phyloP scores from a whole-genome alignment of 768 basidiomycete species.

The Agrocybe praecox region DNA sequence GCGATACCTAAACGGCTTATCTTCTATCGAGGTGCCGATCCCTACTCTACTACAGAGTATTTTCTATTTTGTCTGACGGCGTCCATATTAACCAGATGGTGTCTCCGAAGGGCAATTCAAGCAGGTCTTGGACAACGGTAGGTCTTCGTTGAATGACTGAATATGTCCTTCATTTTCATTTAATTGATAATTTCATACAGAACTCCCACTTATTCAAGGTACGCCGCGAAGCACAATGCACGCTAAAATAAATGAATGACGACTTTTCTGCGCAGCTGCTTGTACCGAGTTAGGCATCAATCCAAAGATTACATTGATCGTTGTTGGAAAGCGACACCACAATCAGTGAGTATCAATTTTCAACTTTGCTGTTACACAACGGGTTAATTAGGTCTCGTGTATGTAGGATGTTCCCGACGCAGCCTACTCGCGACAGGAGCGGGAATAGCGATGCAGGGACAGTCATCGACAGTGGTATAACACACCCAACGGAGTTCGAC shows the following conservation, averaged over 20 bases:
- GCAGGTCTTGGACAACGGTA: constrained; percentile 59
- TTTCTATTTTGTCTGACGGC: background rate
- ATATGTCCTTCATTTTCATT: background rate
- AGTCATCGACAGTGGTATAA: constrained; percentile 71
- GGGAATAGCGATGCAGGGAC: constrained; percentile 81
- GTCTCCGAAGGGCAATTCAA: constrained; percentile 57
- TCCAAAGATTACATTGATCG: constrained; percentile 72
- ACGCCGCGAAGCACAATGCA: constrained; percentile 22
- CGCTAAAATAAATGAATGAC: no score
- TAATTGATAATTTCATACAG: constrained; percentile 29
- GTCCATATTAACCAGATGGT: constrained; percentile 39
- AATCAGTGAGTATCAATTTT: constrained; percentile 14
- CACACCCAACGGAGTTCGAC: constrained; percentile 74
- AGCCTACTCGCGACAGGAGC: constrained; percentile 51
- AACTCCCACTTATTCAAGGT: constrained; percentile 56
- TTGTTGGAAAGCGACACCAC: constrained; percentile 82
- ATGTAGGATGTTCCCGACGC: constrained; percentile 12
- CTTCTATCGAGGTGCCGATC: constrained; percentile 69
- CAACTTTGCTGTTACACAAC: no score
- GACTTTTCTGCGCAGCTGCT: constrained; percentile 46
- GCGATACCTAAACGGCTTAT: constrained; percentile 64
- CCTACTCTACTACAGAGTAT: background rate
- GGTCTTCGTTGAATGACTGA: constrained; percentile 7
- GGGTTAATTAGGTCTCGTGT: no score
- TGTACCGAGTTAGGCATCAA: constrained; percentile 58